Evolutionary conservation across 2,329 filamentous ascomycete species (phyloP), one percentile per base, ranked within the genome.

Genomic region (Botrytis aclada): DNA sequence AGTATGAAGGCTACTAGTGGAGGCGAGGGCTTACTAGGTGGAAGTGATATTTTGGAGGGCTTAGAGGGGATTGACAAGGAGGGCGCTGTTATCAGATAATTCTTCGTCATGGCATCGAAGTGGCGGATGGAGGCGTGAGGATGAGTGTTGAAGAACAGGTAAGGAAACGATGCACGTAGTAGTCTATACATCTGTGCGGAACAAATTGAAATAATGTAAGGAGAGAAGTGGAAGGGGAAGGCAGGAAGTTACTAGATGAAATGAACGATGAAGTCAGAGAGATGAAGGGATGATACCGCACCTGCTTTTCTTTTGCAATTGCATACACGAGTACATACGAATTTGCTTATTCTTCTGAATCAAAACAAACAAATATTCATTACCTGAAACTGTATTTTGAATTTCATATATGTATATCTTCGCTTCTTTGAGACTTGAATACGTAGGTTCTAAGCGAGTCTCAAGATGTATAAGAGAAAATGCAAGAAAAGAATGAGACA

Each of bases 11-110:
- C 84, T 14, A 87, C 85, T 32, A 82, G 84, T 34, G 81, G 84
- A 7, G 85, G 86, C 22, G 85, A 84, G 60, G 89, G 92, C 3
- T 84, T 93, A 75, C 84, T 97, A 37, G 93, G 92, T 20, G 93
- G 94, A 7, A 97, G 94, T 82, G 90, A 92, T 81, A 97, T 98
- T 75, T 85, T 97, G 45, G 94, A 97, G 81, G 89, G 89, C 32
- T 83, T 94, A 72, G 91, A 97, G 80, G 93, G 93, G 5, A 92
- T 96, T 77, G 91, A 94, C 77, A 90, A 91, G 80, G 90, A 92
- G 76, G 88, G 86, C 1, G 90, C 91, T 72, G 83, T 93, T 74
- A 94, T 94, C 82, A 90, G 91, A 72, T 93, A 73, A 63, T 5
- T n/a, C 2, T 20, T 6, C 41, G 8, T 4, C 0, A 9, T 54